Evolutionary conservation across 176 grass and related monocot species (phyloP).

Genomic region (barley (Hordeum vulgare)): DNA sequence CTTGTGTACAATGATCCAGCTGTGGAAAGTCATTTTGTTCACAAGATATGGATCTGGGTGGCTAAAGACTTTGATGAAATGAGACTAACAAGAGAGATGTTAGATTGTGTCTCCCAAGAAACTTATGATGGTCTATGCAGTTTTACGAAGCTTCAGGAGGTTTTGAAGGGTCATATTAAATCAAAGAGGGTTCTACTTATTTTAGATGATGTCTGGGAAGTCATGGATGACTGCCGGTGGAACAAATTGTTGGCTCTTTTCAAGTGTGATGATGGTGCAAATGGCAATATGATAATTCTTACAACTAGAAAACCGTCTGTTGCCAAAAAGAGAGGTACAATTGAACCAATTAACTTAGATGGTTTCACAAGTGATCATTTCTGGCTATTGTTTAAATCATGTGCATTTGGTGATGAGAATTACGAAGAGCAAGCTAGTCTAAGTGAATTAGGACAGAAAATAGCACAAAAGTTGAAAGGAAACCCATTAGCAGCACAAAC

Average conservation of each 20-base stretch:
- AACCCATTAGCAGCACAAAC: conserved; percentile 22
- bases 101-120: neutral
- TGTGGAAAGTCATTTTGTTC: neutral
- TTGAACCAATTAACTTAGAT: neutral
- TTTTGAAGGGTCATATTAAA: neutral
- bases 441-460: neutral
- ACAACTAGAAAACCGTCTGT: conserved; percentile 3
- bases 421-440: neutral
- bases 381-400: neutral
- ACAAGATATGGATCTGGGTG: conserved; percentile 9
- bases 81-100: neutral
- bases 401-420: conserved; percentile 22
- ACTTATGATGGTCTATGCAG: neutral
- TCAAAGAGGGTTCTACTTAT: neutral
- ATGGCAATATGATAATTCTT: neutral
- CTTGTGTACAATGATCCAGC: neutral
- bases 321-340: neutral
- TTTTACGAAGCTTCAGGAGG: neutral
- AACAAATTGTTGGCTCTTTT: neutral
- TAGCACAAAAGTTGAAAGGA: neutral
- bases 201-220: conserved; percentile 32
- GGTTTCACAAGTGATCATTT: neutral
- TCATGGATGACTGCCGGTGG: neutral
- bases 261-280: neutral
- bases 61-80: neutral